Conservation (phyloP, 2,329 filamentous ascomycete genomes). For the Fusarium vanettenii region DNA sequence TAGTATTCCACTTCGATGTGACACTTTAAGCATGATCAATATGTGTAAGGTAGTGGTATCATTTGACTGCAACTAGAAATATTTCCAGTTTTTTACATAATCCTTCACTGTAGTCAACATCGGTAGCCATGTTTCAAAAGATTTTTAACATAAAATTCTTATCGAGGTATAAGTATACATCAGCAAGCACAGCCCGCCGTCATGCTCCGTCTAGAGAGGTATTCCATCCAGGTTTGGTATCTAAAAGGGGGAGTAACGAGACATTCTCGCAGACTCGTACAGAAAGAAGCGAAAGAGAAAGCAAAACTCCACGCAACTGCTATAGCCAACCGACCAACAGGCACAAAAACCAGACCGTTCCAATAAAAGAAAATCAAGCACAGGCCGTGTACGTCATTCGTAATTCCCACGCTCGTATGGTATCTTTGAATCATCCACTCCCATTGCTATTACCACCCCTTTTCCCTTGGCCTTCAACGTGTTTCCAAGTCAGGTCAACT, state of each 20-base stretch:
- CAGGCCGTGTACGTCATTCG: slow-evolving; percentile 20
- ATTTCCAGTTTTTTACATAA: not conserved
- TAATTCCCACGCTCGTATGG: slow-evolving; percentile 20
- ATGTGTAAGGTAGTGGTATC: too few relatives aligned
- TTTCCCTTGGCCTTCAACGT: not conserved
- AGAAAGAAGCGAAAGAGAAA: slow-evolving; percentile 5
- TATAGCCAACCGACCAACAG: not conserved
- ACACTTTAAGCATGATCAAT: not conserved
- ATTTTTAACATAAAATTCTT: slow-evolving; percentile 12
- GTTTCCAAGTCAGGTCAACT: not conserved
- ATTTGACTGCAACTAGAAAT: not conserved
- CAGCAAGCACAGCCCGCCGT: slow-evolving; percentile 27
- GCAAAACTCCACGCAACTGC: slow-evolving; percentile 8
- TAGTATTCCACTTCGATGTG: not conserved
- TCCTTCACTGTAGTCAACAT: not conserved
- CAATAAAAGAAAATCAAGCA: not conserved
- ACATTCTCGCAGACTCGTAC: slow-evolving; percentile 20
- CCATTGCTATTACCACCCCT: slow-evolving; percentile 1
- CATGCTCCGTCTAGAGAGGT: slow-evolving; percentile 31
- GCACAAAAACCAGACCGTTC: not conserved
- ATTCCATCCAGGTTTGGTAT: slow-evolving; percentile 38
- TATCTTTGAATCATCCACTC: slow-evolving; percentile 15
- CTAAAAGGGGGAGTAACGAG: slow-evolving; percentile 35
- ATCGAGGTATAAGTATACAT: slow-evolving; percentile 25
- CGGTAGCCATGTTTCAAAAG: not conserved